Conservation (phyloP, 176 grass and related monocot genomes). For the Paspalum vaginatum region DNA sequence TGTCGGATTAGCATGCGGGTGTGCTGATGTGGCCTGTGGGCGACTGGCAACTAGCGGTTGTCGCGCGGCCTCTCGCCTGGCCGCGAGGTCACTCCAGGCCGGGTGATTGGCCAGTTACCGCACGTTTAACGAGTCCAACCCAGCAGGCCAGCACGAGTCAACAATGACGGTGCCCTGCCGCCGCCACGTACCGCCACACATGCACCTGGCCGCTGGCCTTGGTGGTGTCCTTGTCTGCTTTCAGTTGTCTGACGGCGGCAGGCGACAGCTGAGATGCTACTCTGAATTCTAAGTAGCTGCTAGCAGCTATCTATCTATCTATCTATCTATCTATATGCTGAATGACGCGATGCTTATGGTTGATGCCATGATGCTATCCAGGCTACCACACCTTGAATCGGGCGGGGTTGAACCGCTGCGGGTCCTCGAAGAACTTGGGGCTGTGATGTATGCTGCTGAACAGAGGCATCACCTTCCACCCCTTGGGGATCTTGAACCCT, state of each 20-base stretch:
- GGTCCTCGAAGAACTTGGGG: constrained; percentile 49
- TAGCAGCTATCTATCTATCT: no score
- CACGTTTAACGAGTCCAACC: constrained; percentile 24
- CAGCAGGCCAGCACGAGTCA: background rate
- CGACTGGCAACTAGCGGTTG: background rate
- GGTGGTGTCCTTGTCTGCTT: constrained; percentile 31
- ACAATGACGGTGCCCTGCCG: constrained; percentile 32
- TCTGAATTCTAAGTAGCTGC: no score
- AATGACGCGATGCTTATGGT: no score
- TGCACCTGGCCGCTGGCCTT: no score
- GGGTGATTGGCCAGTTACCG: background rate
- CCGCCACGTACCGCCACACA: no score
- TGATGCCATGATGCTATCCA: no score
- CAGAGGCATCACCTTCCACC: constrained; percentile 80
- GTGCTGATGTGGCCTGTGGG: background rate
- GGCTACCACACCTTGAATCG: constrained; percentile 70
- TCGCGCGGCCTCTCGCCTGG: background rate
- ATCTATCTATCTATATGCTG: no score
- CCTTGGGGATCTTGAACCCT: constrained; percentile 70
- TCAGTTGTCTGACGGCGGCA: background rate
- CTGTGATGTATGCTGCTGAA: constrained; percentile 62
- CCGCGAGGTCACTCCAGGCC: background rate
- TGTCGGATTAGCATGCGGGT: no score
- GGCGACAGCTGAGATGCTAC: no score
- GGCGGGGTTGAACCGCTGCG: constrained; percentile 50